These are phyloP conservation scores for Pythium grandisporangium DNA, from an alignment of 352 stramenopile species.

Conservation along the genomic window DNA sequence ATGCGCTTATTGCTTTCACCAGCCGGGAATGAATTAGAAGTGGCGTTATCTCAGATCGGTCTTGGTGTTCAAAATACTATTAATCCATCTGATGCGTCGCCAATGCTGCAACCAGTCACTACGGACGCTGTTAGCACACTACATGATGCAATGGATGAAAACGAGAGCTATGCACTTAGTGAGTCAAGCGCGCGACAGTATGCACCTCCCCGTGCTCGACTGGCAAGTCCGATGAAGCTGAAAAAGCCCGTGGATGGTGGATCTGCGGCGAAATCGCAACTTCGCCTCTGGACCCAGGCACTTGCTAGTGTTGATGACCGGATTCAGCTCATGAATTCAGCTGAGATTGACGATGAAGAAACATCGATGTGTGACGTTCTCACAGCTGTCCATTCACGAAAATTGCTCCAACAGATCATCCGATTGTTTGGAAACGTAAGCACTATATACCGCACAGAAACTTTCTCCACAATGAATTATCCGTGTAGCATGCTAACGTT, in stretches of 20 bases:
- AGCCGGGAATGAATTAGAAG: slow-evolving; percentile 21
- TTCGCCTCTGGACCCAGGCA: slow-evolving; percentile 63
- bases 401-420: slow-evolving; percentile 59
- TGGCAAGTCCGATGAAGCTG: slow-evolving; percentile 33
- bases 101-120: neutral
- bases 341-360: slow-evolving; percentile 64
- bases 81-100: neutral
- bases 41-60: too few relatives aligned
- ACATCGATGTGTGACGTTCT: slow-evolving; percentile 46
- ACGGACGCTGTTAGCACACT: slow-evolving; percentile 29
- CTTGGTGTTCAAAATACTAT: too few relatives aligned
- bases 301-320: slow-evolving; percentile 50
- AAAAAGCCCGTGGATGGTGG: slow-evolving; percentile 22
- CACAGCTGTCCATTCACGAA: slow-evolving; percentile 47
- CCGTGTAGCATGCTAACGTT: too few relatives aligned
- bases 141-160: slow-evolving; percentile 72
- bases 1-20: slow-evolving; percentile 51
- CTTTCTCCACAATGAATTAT: too few relatives aligned
- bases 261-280: slow-evolving; percentile 17
- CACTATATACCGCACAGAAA: too few relatives aligned
- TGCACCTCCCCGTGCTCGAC: slow-evolving; percentile 15
- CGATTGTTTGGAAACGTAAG: slow-evolving; percentile 38
- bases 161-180: slow-evolving; percentile 59
- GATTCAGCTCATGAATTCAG: slow-evolving; percentile 41
- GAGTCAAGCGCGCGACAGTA: slow-evolving; percentile 40